phyloP scores from a whole-genome alignment of 345 rosid genomes.

The Lumnitzera littorea region DNA sequence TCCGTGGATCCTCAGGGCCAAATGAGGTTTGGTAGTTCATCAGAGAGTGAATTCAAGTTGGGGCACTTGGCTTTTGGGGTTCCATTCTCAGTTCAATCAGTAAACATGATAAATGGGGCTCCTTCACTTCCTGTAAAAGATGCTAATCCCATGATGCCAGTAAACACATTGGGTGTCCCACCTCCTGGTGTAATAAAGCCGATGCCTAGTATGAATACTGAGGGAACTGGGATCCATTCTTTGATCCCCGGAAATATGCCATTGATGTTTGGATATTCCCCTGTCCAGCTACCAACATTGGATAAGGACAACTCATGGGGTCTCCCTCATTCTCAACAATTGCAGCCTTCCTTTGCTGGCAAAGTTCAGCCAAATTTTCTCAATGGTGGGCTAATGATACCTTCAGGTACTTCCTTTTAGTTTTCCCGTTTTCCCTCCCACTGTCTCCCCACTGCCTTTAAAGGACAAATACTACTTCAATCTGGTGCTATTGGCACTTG shows the following conservation, averaged over 20 bases:
- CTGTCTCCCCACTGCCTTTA: too few relatives aligned
- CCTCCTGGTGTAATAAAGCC: conserved; percentile 35
- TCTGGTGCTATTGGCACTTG: neutral
- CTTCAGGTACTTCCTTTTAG: conserved; percentile 24
- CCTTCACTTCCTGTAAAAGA: conserved; percentile 47
- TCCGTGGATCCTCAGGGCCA: conserved; percentile 31
- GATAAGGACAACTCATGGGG: conserved; percentile 81
- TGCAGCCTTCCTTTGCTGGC: conserved; percentile 47
- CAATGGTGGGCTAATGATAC: conserved; percentile 27
- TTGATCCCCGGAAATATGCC: conserved; percentile 57
- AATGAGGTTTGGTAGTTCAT: conserved; percentile 31
- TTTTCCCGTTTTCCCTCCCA: neutral
- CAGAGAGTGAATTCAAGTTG: conserved; percentile 46
- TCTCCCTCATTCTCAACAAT: conserved; percentile 42
- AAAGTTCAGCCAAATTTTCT: conserved; percentile 40
- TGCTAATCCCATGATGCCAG: conserved; percentile 33
- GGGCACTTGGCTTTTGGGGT: conserved; percentile 38
- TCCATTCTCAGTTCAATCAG: conserved; percentile 51
- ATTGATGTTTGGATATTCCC: conserved; percentile 63
- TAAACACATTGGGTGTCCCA: conserved; percentile 35
- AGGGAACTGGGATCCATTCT: conserved; percentile 30
- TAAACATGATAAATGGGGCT: conserved; percentile 35
- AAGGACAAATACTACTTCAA: too few relatives aligned
- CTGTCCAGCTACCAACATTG: conserved; percentile 72
- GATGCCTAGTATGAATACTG: conserved; percentile 33